A percentile compares a stretch with the other conserved stretches of the same genome.
These are phyloP conservation scores for Durusdinium trenchii DNA, from an alignment of 73 alveolate species.

Conservation along the genomic window DNA sequence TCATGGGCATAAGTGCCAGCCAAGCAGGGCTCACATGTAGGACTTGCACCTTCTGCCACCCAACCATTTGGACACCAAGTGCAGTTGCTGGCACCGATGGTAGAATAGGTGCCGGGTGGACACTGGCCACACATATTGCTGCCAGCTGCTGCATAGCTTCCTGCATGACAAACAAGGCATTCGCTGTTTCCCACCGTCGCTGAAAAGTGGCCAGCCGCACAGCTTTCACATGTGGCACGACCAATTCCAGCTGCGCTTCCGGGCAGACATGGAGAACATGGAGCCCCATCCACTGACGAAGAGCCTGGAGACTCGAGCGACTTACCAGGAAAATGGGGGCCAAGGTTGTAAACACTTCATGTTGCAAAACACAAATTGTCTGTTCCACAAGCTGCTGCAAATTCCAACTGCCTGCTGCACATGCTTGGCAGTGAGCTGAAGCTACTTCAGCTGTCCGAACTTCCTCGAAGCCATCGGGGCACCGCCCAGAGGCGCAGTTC, in stretches of 20 bases:
- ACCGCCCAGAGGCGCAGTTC: conserved; percentile 6
- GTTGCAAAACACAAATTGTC: too few relatives aligned
- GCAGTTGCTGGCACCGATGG: neutral
- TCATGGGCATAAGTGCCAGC: conserved; percentile 29
- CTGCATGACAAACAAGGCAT: conserved; percentile 12
- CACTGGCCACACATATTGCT: neutral
- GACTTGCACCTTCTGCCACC: conserved; percentile 3
- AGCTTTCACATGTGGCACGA: neutral
- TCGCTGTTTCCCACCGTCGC: conserved; percentile 7
- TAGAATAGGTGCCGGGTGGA: neutral
- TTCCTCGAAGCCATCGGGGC: conserved; percentile 2
- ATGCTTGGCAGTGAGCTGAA: neutral
- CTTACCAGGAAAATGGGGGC: too few relatives aligned
- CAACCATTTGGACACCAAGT: neutral
- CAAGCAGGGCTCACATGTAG: neutral
- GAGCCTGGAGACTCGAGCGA: neutral
- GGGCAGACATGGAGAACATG: conserved; percentile 31
- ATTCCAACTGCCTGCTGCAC: neutral
- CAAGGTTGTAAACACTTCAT: too few relatives aligned
- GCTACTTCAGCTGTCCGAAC: neutral
- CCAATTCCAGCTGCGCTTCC: neutral
- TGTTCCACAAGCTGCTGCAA: neutral
- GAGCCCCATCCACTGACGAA: conserved; percentile 3
- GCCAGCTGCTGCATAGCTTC: conserved; percentile 28
- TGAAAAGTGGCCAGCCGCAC: conserved; percentile 8